Evolutionary conservation across 164 flowering plant genomes (phyloP), one percentile per base, ranked within the genome.

Genomic region (Brasenia schreberi): DNA sequence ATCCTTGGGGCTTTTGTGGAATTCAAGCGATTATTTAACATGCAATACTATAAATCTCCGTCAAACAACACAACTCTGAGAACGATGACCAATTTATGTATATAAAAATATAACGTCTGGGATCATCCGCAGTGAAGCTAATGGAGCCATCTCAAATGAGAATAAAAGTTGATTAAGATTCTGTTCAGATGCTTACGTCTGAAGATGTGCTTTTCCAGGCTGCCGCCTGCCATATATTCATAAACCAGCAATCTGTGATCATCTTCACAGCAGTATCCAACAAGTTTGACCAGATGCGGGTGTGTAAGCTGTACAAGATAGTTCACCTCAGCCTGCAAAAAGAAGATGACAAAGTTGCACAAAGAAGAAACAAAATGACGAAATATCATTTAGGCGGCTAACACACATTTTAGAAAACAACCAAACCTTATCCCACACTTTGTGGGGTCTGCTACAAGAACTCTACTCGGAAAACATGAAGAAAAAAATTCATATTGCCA

Each of bases 211-310:
- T 82, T 90, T 68, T 93, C 98, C 69, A 93, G 77, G 85, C 94
- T 85, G 66, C 97, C 98, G 66, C 78, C 78, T 42, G 88, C 90
- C 96, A 93, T 85, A 71, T 84, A 93, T 69, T 93, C 98, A 76
- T 93, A 93, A 44, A 89, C 96, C 81, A 93, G 72, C 45, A 90
- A 66, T 78, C 98, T 79, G 66, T 90, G 90, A 62, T 88, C 97
- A 73, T 84, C 88, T 70, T 93, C 97, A 68, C 98, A 93, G 80
- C 98, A 90, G 69, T 83, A 93, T 4, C 98, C 98, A 73, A 86
- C 86, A 66, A 93, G 88, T 79, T 85, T 93, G 74, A 93, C 97
- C 69, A 93, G 89, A 78, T 93, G 85, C 23, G 87, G 86, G 73
- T 93, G 92, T 58, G 86, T 81, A 45, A 90, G 87, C 72, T 93